These are phyloP conservation scores for Rhamnella rubrinervis DNA, from an alignment of 331 rosid species.

Conservation along the genomic window DNA sequence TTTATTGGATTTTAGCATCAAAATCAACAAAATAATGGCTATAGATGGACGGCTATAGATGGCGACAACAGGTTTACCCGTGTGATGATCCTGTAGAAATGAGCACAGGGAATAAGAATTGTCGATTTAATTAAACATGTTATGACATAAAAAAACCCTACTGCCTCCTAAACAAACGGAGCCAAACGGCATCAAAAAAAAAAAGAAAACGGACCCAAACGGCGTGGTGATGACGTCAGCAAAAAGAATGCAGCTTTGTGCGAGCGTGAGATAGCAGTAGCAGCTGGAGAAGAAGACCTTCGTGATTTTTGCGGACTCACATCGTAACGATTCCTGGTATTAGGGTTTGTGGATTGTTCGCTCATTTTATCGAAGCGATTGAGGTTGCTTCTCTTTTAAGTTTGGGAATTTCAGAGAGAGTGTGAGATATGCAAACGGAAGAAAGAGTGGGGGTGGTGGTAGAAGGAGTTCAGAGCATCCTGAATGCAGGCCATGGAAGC, in stretches of 20 bases:
- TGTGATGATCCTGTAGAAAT: not conserved
- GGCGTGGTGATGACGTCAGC: no score
- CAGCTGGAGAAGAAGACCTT: slow-evolving; percentile 13
- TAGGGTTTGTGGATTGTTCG: not conserved
- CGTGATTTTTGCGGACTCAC: not conserved
- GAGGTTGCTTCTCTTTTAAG: slow-evolving; percentile 4
- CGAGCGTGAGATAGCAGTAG: not conserved
- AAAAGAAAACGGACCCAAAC: not conserved
- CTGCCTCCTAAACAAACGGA: not conserved
- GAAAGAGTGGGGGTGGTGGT: slow-evolving; percentile 76
- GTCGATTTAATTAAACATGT: not conserved
- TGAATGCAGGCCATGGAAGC: slow-evolving; percentile 45
- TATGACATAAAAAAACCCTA: slow-evolving; percentile 11
- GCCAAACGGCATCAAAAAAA: not conserved
- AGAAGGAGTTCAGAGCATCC: slow-evolving; percentile 60
- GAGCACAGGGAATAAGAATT: not conserved
- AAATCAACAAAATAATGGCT: no score
- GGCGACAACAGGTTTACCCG: not conserved
- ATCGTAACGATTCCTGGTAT: not conserved
- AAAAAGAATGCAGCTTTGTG: no score
- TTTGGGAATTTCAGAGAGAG: slow-evolving; percentile 9
- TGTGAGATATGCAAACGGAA: slow-evolving; percentile 75
- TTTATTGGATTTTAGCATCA: no score
- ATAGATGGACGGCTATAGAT: no score
- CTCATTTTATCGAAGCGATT: not conserved